phyloP scores from a whole-genome alignment of 192 early-diverging fungal species.

The Ramicandelaber brevisporus region DNA sequence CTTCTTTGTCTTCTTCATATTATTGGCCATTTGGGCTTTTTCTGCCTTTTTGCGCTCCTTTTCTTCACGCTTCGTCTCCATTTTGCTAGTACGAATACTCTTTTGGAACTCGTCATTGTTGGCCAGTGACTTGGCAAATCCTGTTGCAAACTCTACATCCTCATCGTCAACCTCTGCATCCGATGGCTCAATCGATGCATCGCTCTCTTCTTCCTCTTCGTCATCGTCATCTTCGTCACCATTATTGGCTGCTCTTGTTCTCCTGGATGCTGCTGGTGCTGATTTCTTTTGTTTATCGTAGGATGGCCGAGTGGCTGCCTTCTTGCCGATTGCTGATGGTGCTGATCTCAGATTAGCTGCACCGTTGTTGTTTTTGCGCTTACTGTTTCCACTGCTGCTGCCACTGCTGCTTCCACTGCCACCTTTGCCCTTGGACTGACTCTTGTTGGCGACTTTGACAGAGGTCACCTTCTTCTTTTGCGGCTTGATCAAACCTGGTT shows the following conservation, averaged over 20 bases:
- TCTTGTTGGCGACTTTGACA: constrained; percentile 5
- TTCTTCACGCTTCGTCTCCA: no score
- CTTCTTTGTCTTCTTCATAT: constrained; percentile 2
- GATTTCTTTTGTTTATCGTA: constrained; percentile 1
- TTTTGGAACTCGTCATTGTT: constrained; percentile 8
- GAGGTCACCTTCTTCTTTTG: constrained; percentile 2
- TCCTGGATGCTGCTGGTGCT: neutral
- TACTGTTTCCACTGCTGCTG: constrained; percentile 4
- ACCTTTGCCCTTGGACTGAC: neutral
- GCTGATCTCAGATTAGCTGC: neutral
- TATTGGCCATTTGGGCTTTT: constrained; percentile 2
- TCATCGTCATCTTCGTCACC: constrained; percentile 10
- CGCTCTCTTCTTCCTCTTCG: constrained; percentile 12
- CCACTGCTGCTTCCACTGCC: constrained; percentile 2
- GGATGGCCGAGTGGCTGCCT: no score
- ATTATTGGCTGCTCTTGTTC: constrained; percentile 1
- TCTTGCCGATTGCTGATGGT: no score
- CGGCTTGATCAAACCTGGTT: no score
- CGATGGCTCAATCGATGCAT: no score
- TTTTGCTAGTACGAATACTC: no score
- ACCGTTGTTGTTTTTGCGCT: neutral
- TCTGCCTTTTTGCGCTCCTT: constrained; percentile 5
- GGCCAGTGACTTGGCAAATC: constrained; percentile 7
- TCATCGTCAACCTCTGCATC: constrained; percentile 12
- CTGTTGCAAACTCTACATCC: constrained; percentile 14